These are phyloP conservation scores for Candida labiduridarum DNA, from an alignment of 1,139 yeast species.

Conservation along the genomic window DNA sequence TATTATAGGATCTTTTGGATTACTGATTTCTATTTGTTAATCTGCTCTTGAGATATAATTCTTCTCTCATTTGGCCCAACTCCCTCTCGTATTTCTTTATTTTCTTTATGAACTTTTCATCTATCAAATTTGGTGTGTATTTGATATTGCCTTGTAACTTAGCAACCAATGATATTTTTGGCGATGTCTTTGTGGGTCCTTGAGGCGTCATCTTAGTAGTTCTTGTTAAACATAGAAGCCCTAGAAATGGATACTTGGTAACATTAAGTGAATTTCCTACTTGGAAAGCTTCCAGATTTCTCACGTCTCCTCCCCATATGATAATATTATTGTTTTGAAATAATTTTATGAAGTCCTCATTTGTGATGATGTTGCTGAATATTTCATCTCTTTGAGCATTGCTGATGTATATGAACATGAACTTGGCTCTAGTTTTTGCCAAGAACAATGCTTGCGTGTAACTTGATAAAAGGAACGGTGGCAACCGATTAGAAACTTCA, in stretches of 20 bases:
- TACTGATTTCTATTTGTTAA: slow-evolving; percentile 1
- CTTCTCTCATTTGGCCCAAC: slow-evolving; percentile 58
- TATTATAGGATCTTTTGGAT: background rate
- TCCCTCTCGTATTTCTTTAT: slow-evolving; percentile 63
- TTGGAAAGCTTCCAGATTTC: slow-evolving; percentile 81
- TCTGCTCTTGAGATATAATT: slow-evolving; percentile 29
- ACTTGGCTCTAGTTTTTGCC: slow-evolving; percentile 68
- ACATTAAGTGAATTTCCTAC: slow-evolving; percentile 76
- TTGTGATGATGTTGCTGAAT: slow-evolving; percentile 57
- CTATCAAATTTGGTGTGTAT: slow-evolving; percentile 23
- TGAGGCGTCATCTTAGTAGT: slow-evolving; percentile 59
- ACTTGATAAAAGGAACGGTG: slow-evolving; percentile 69
- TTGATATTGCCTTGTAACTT: slow-evolving; percentile 53
- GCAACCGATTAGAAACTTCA: slow-evolving; percentile 20
- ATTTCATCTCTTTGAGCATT: slow-evolving; percentile 69
- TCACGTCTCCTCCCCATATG: slow-evolving; percentile 88
- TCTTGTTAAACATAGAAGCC: slow-evolving; percentile 61
- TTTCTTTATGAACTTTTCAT: slow-evolving; percentile 43
- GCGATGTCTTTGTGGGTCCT: slow-evolving; percentile 54
- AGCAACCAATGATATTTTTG: slow-evolving; percentile 62
- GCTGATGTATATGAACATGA: slow-evolving; percentile 73
- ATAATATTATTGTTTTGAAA: slow-evolving; percentile 52
- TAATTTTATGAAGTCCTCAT: slow-evolving; percentile 53
- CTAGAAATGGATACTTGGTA: slow-evolving; percentile 79
- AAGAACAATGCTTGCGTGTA: slow-evolving; percentile 72